Evolutionary conservation across 352 stramenopile species (phyloP), one percentile per base, ranked within the genome.

Genomic region (Globisporangium megalacanthum): DNA sequence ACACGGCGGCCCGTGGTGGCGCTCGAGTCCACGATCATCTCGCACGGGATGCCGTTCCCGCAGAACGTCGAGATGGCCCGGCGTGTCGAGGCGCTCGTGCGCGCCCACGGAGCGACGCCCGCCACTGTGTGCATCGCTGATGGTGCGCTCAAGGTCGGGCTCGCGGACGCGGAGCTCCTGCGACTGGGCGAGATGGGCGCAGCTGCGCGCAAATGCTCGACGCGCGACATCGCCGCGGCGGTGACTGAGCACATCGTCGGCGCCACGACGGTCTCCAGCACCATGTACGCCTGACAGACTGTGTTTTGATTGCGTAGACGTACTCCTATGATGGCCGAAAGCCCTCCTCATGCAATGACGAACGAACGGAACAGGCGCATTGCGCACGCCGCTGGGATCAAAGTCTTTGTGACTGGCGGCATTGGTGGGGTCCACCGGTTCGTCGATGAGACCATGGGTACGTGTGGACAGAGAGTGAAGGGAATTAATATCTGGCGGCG

Each of bases 1-100:
- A 35, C 39, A 13, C 77, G 69, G 52, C 71, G 56, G 42, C 84
- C 89, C 2, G 68, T 97, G 5, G 91, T 98, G 31, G 97, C 97
- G 45, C 84, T 99, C 19, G 97, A 99, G 75, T 98, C 89, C n/a
- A 99, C 97, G 50, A 99, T 99, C 71, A 97, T 99, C 58, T 97
- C 96, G 35, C 97, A 99, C 72, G 97, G 84, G 49, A 99, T 99
- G 96, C 97, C 97, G 36, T 99, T 92, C 73, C 97, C 97, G 50
- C 77, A 98, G 69, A 99, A 99, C 66, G 64, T 98, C 20, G 63
- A 97, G 56, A 93, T 98, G 72, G 96, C 94, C 9, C 70, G 74
- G 41, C 76, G 89, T 57, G 82, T 99, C 36, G 96, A 98, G 71
- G 60, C 77, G 47, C 89, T 98, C 44, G 80, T 99, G 49, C 76